Conservation (phyloP, 2,329 filamentous ascomycete genomes). For the Biscogniauxia sp. region DNA sequence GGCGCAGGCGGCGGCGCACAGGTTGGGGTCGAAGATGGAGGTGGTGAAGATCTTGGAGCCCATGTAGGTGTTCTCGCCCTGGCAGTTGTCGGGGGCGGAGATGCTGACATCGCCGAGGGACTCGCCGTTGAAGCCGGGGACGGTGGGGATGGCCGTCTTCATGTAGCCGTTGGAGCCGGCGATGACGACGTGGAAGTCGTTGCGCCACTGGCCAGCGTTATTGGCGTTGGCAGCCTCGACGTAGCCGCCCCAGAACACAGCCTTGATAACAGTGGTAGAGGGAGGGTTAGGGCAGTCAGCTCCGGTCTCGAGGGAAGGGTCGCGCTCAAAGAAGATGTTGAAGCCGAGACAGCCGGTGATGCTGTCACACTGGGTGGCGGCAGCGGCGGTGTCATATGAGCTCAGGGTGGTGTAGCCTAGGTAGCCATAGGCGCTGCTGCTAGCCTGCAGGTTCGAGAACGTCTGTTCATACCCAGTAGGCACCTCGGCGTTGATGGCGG, state of each 20-base stretch:
- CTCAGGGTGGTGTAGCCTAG: slow-evolving; percentile 23
- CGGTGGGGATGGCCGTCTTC: slow-evolving; percentile 16
- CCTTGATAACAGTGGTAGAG: slow-evolving; percentile 29
- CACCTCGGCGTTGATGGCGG: slow-evolving; percentile 22
- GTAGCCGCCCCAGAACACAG: slow-evolving; percentile 29
- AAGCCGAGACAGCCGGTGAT: slow-evolving; percentile 25
- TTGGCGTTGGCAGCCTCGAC: slow-evolving; percentile 22
- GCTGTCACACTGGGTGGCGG: slow-evolving; percentile 23
- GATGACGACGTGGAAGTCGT: slow-evolving; percentile 35
- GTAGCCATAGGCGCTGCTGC: slow-evolving; percentile 32
- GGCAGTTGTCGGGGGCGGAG: slow-evolving; percentile 27
- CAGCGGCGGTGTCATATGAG: slow-evolving; percentile 24
- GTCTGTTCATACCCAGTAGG: slow-evolving; percentile 34
- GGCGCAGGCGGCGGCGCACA: slow-evolving; percentile 30
- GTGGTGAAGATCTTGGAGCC: slow-evolving; percentile 30
- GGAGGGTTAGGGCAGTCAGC: slow-evolving; percentile 18
- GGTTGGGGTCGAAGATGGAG: slow-evolving; percentile 25
- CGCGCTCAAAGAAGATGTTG: slow-evolving; percentile 32
- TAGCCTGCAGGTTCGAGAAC: slow-evolving; percentile 32
- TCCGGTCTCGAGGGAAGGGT: slow-evolving; percentile 25
- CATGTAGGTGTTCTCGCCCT: slow-evolving; percentile 29
- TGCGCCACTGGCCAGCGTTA: slow-evolving; percentile 21
- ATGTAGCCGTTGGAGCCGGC: slow-evolving; percentile 42
- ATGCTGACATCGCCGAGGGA: slow-evolving; percentile 27
- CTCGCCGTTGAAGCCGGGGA: slow-evolving; percentile 24